These are phyloP conservation scores for Irpex sp. DNA, from an alignment of 1,284 basidiomycete genomes.

Conservation along the genomic window DNA sequence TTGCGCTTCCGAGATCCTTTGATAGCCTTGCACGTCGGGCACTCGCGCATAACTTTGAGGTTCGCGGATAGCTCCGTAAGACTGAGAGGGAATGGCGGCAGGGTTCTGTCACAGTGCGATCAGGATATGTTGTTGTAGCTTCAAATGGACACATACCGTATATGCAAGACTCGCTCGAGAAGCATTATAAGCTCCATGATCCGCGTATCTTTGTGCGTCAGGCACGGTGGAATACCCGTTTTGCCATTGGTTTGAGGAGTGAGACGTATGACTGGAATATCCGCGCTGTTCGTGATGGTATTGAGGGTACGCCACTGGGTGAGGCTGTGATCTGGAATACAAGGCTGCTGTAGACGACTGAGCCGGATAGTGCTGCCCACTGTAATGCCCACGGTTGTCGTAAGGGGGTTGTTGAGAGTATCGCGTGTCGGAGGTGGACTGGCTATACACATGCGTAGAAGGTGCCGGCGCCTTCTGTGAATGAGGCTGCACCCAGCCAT, in stretches of 20 bases:
- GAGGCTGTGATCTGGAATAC: slow-evolving; percentile 7
- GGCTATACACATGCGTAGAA: slow-evolving; percentile 2
- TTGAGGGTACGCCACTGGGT: slow-evolving; percentile 39
- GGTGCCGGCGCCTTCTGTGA: slow-evolving; percentile 3
- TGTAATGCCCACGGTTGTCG: background rate
- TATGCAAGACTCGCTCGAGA: background rate
- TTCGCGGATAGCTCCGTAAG: background rate
- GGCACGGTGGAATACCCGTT: slow-evolving; percentile 1
- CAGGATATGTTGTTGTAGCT: background rate
- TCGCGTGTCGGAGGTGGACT: slow-evolving; percentile 2
- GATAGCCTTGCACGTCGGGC: background rate
- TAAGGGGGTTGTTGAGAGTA: slow-evolving; percentile 8
- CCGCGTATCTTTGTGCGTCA: background rate
- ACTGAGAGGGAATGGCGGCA: background rate
- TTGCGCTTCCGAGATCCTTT: background rate
- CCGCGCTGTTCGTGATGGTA: slow-evolving; percentile 47
- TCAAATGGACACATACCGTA: background rate
- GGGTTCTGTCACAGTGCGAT: background rate
- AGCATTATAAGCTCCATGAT: background rate
- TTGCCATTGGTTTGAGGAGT: background rate
- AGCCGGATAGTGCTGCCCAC: slow-evolving; percentile 4
- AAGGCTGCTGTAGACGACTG: background rate
- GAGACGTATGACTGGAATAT: slow-evolving; percentile 28
- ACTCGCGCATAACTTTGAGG: background rate
- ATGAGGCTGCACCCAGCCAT: slow-evolving; percentile 3